phyloP scores from a whole-genome alignment of 257 asterid genomes.

The Voacanga thouarsii region DNA sequence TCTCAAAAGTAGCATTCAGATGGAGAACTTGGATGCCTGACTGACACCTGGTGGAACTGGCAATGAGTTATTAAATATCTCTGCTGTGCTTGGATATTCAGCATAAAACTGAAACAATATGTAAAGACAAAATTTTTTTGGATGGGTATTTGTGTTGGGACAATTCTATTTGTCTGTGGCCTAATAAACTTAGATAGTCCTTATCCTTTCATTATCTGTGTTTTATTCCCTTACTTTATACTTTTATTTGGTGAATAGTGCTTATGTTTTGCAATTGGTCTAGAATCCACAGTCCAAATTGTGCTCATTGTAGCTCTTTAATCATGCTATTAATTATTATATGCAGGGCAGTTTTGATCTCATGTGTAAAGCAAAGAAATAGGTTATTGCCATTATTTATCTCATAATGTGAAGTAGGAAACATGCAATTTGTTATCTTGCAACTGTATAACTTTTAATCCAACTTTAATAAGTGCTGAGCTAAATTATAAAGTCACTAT shows the following conservation, averaged over 20 bases:
- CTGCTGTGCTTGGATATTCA: slow-evolving; percentile 7
- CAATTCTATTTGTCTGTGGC: not conserved
- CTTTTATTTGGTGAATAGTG: not conserved
- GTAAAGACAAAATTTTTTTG: not conserved
- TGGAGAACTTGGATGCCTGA: slow-evolving; percentile 82
- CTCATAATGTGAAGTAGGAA: not conserved
- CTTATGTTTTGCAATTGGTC: not conserved
- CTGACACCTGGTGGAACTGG: slow-evolving; percentile 10
- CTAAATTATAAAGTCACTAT: not conserved
- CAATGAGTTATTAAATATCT: slow-evolving; percentile 15
- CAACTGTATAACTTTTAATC: not conserved
- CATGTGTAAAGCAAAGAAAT: not conserved
- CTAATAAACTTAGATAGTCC: slow-evolving; percentile 1
- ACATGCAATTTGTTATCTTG: not conserved
- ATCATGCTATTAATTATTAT: not conserved
- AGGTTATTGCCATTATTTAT: not conserved
- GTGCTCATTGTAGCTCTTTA: not conserved
- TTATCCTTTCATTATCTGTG: not conserved
- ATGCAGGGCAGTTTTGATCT: not conserved
- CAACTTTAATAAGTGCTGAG: not conserved
- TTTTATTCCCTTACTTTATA: not conserved
- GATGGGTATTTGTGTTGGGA: not conserved
- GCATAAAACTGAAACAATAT: slow-evolving; percentile 6
- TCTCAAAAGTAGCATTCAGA: slow-evolving; percentile 90
- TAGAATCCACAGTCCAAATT: not conserved